Evolutionary conservation across 306 rosid species (phyloP).

Genomic region (Cucurbita moschata): DNA sequence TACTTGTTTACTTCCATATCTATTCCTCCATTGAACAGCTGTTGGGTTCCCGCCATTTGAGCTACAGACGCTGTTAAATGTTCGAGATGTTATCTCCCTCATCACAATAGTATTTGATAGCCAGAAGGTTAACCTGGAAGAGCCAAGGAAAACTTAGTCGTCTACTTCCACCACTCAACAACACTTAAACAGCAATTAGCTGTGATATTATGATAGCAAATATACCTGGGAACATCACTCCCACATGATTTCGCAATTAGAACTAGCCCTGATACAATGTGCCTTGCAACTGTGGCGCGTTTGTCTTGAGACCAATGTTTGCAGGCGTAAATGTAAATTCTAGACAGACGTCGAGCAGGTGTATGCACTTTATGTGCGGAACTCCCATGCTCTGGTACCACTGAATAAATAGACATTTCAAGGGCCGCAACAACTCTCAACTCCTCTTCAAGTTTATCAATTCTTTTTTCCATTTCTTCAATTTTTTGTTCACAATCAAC

Average conservation of each 20-base stretch:
- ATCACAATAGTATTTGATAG: conserved; percentile 67
- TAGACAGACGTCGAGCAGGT: conserved; percentile 90
- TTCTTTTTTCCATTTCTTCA: conserved; percentile 61
- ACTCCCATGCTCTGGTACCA: conserved; percentile 93
- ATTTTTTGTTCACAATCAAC: conserved; percentile 29
- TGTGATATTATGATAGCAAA: background rate
- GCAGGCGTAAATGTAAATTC: conserved; percentile 78
- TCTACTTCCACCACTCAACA: conserved; percentile 7
- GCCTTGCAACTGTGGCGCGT: conserved; percentile 65
- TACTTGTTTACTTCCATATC: conserved; percentile 31
- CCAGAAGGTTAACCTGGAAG: conserved; percentile 83
- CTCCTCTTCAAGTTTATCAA: conserved; percentile 88
- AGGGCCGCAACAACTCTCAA: conserved; percentile 97
- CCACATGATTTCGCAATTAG: conserved; percentile 91
- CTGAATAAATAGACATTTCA: conserved; percentile 82
- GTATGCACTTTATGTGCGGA: conserved; percentile 97
- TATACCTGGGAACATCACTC: conserved; percentile 84
- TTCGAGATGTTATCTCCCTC: conserved; percentile 63
- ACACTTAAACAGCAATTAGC: background rate
- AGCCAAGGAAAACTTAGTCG: conserved; percentile 11
- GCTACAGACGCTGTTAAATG: conserved; percentile 55
- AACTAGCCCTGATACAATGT: conserved; percentile 72
- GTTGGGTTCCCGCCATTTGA: conserved; percentile 34
- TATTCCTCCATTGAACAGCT: conserved; percentile 37
- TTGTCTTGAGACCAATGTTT: conserved; percentile 58